Conservation (phyloP, 164 flowering plant genomes). For the Macadamia tetraphylla region DNA sequence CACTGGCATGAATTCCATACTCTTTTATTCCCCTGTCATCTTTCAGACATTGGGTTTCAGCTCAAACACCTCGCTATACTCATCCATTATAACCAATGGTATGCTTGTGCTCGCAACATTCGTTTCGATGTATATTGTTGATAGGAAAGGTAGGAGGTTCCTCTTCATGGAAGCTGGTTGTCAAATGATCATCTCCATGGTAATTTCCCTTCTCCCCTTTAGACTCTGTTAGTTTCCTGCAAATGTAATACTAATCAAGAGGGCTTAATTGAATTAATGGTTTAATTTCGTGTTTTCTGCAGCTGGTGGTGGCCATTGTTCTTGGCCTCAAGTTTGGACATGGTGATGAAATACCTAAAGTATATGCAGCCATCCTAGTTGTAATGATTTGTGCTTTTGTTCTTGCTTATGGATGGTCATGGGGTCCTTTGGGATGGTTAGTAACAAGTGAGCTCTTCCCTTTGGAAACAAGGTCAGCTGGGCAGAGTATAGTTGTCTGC, state of each 20-base stretch:
- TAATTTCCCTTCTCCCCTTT: conserved; percentile 18
- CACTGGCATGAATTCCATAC: conserved; percentile 83
- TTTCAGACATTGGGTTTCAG: conserved; percentile 79
- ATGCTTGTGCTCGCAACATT: conserved; percentile 61
- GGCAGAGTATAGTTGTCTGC: conserved; percentile 84
- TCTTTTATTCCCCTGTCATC: conserved; percentile 89
- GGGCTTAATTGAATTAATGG: too few relatives aligned
- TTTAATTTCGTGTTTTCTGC: conserved; percentile 7
- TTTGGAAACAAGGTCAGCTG: conserved; percentile 83
- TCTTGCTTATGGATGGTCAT: conserved; percentile 60
- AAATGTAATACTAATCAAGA: too few relatives aligned
- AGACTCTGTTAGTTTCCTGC: too few relatives aligned
- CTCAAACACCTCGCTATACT: conserved; percentile 44
- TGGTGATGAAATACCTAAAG: conserved; percentile 48
- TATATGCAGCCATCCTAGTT: conserved; percentile 51
- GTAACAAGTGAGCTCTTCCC: conserved; percentile 96
- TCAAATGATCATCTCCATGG: conserved; percentile 75
- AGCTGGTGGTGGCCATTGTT: conserved; percentile 53
- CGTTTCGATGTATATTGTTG: conserved; percentile 73
- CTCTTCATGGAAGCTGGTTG: conserved; percentile 77
- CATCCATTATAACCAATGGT: conserved; percentile 53
- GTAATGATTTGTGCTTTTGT: conserved; percentile 59
- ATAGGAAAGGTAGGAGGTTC: conserved; percentile 70
- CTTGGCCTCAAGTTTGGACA: conserved; percentile 72
- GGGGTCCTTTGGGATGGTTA: conserved; percentile 96